These are phyloP conservation scores for Rosa persica DNA, from an alignment of 306 rosid genomes.

Conservation along the genomic window DNA sequence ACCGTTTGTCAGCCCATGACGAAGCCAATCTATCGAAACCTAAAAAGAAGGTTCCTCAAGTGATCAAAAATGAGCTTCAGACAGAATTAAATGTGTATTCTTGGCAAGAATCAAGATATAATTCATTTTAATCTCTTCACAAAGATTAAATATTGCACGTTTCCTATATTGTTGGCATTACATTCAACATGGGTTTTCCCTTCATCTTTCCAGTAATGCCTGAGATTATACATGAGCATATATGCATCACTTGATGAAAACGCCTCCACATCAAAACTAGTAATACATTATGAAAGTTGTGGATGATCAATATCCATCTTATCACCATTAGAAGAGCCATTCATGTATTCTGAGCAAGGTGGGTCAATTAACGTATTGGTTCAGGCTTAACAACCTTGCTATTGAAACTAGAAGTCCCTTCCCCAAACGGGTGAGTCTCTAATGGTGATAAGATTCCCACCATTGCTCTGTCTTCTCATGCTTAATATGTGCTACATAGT, in stretches of 20 bases:
- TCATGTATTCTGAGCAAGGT: conserved; percentile 41
- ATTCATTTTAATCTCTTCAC: conserved; percentile 67
- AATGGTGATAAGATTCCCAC: conserved; percentile 68
- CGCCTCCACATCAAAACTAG: conserved; percentile 34
- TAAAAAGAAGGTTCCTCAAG: conserved; percentile 64
- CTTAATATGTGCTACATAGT: conserved; percentile 88
- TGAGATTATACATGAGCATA: conserved; percentile 89
- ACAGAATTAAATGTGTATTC: conserved; percentile 59
- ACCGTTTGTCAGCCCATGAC: conserved; percentile 96
- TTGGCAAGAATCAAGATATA: conserved; percentile 53
- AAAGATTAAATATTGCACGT: conserved; percentile 64
- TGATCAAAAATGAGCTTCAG: conserved; percentile 77
- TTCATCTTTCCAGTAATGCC: conserved; percentile 28
- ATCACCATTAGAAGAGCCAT: conserved; percentile 55
- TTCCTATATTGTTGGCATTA: conserved; percentile 40
- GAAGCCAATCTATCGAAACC: conserved; percentile 89
- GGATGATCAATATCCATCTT: conserved; percentile 39
- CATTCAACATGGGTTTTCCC: conserved; percentile 25
- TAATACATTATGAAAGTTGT: conserved; percentile 35
- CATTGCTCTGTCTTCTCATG: conserved; percentile 85
- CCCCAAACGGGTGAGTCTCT: conserved; percentile 83
- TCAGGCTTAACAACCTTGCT: conserved; percentile 54
- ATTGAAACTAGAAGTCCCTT: conserved; percentile 58
- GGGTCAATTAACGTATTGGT: conserved; percentile 18
- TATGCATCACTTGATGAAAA: conserved; percentile 90